A percentile compares a stretch with the other conserved stretches of the same genome.
Conservation (phyloP, 495 filamentous ascomycete genomes). For the Pseudevernia furfuracea region DNA sequence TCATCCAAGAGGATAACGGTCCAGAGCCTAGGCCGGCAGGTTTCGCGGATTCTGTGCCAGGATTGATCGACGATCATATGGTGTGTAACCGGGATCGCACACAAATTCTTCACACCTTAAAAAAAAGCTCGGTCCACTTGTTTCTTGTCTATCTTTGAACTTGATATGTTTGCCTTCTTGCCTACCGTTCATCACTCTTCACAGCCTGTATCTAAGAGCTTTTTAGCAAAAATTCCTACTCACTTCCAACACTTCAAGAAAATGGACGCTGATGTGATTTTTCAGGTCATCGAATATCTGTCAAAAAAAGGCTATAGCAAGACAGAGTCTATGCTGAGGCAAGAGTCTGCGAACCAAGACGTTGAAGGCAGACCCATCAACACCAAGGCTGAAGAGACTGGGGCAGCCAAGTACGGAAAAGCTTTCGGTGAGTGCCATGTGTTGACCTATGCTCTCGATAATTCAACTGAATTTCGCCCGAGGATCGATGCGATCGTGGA, state of each 20-base stretch:
- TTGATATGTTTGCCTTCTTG: neutral
- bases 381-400: constrained; percentile 53
- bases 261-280: constrained; percentile 15
- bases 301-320: constrained; percentile 90
- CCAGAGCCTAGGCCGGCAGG: neutral
- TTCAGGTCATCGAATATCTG: constrained; percentile 88
- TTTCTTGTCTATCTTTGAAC: neutral
- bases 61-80: neutral
- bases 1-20: neutral
- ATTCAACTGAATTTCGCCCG: neutral
- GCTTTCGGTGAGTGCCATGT: constrained; percentile 51
- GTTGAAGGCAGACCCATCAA: constrained; percentile 66
- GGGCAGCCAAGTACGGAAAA: constrained; percentile 64
- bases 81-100: neutral
- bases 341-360: constrained; percentile 76
- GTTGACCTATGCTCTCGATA: neutral
- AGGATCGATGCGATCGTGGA: constrained; percentile 56
- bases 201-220: neutral
- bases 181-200: neutral
- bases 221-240: neutral
- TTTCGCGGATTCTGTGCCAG: neutral
- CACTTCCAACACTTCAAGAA: neutral
- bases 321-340: constrained; percentile 86
- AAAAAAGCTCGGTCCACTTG: neutral
- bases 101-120: neutral